These are phyloP conservation scores for Rehmannia glutinosa DNA, from an alignment of 257 asterid species.

Conservation along the genomic window DNA sequence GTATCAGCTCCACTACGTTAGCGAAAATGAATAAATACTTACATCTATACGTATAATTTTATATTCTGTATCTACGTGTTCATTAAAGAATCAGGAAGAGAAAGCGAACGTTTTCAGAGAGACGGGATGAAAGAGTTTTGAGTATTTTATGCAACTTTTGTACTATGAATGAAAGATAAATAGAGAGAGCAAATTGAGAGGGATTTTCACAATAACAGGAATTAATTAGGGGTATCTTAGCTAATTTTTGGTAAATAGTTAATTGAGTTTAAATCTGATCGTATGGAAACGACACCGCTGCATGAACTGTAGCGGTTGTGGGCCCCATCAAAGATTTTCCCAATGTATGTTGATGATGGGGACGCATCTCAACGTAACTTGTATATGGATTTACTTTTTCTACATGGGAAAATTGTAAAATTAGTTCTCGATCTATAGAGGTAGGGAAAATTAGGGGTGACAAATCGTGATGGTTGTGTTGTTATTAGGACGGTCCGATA, in stretches of 20 bases:
- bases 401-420: neutral
- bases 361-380: constrained; percentile 30
- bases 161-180: neutral
- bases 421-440: too few species aligned
- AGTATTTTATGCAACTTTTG: constrained; percentile 22
- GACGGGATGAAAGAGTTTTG: constrained; percentile 15
- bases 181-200: neutral
- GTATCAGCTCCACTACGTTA: constrained; percentile 47
- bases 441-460: too few species aligned
- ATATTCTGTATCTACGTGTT: neutral
- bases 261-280: too few species aligned
- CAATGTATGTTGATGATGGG: neutral
- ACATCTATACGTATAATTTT: neutral
- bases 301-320: constrained; percentile 11
- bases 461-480: too few species aligned
- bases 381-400: constrained; percentile 12
- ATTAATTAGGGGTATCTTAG: constrained; percentile 8
- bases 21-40: neutral
- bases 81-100: neutral
- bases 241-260: too few species aligned
- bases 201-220: neutral
- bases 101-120: constrained; percentile 15
- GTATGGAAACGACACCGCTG: constrained; percentile 18
- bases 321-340: constrained; percentile 20
- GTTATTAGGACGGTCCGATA: too few species aligned